These are phyloP conservation scores for Rhynchospora tenuis DNA, from an alignment of 176 grass and related monocot genomes.

Conservation along the genomic window DNA sequence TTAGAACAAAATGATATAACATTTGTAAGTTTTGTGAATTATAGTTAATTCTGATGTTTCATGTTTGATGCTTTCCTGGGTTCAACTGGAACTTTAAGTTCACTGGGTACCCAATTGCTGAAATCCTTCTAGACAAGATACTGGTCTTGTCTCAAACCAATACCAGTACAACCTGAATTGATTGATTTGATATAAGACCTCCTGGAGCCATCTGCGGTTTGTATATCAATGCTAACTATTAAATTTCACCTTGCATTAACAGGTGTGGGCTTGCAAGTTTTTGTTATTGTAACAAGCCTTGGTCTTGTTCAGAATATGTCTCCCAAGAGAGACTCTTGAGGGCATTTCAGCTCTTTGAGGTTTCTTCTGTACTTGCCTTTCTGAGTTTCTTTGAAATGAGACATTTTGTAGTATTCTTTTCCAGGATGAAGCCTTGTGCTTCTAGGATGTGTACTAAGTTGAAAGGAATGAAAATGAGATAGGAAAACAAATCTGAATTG, in stretches of 20 bases:
- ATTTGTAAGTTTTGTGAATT: background rate
- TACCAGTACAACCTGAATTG: background rate
- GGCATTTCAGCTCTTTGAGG: background rate
- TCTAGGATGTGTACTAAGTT: background rate
- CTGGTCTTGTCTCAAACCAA: background rate
- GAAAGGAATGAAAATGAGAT: background rate
- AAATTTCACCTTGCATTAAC: background rate
- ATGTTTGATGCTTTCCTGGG: slow-evolving; percentile 11
- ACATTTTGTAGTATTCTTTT: background rate
- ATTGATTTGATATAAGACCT: background rate
- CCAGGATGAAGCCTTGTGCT: background rate
- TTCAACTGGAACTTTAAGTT: background rate
- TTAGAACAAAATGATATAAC: background rate
- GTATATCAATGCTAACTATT: background rate
- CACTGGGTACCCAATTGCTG: background rate
- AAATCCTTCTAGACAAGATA: background rate
- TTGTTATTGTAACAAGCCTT: slow-evolving; percentile 57
- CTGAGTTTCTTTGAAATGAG: background rate
- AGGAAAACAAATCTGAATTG: background rate
- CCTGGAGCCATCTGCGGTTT: background rate
- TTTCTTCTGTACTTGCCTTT: background rate
- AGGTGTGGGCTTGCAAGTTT: slow-evolving; percentile 63
- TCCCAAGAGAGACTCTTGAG: slow-evolving; percentile 61
- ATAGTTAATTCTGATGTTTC: background rate
- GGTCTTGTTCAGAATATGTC: slow-evolving; percentile 88